Base-by-base conservation (phyloP, 176 grass and related monocot genomes). In the Panicum miliaceum region DNA sequence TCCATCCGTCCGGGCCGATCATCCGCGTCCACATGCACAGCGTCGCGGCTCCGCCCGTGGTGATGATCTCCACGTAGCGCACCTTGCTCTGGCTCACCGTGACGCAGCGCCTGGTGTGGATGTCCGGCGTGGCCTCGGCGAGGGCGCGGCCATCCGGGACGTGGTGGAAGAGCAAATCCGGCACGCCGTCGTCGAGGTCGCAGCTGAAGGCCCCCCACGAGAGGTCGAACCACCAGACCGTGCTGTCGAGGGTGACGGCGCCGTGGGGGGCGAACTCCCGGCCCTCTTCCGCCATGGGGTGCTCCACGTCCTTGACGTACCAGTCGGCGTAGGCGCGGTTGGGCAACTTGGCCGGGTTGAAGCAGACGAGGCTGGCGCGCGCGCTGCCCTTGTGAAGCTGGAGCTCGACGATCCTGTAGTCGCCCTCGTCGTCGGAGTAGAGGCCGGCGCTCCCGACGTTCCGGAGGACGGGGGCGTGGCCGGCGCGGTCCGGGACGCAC, bases 181-280 rank as follows among this genome's bases (percentile, higher is more conserved):
- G 48, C 2, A 12, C 72, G 8, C 4, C 16, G 2, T 13, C 3
- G 41, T 16, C 4, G 42, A 19, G 26, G 18, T 79, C 43, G 59
- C 27, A 32, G 59, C 60, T 64, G 59, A 64, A 27, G 59, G 64
- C 11, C 26, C 76, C 76, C 76, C 76, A 80, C 6, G 77, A 80
- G 26, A 48, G 76, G 26, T 79, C 76, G 16, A 79, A 46, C 59
- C 41, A 79, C 59, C 41, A 79, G 41, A 64, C 3, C 0, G 7
- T 20, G 2, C 13, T 64, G 59, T 34, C 26, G 26, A 8, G 10
- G 59, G 59, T 4, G 26, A 79, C 3, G 8, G 22, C 58, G 26
- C 60, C 76, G 41, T 1, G 5, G 59, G 15, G 11, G 1, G 16
- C 59, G 23, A 40, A 64, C 38, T 47, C 26, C 25, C 19, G 76